These are phyloP conservation scores for Selaginella moellendorffii DNA, from an alignment of 75 land plant species.

Conservation along the genomic window DNA sequence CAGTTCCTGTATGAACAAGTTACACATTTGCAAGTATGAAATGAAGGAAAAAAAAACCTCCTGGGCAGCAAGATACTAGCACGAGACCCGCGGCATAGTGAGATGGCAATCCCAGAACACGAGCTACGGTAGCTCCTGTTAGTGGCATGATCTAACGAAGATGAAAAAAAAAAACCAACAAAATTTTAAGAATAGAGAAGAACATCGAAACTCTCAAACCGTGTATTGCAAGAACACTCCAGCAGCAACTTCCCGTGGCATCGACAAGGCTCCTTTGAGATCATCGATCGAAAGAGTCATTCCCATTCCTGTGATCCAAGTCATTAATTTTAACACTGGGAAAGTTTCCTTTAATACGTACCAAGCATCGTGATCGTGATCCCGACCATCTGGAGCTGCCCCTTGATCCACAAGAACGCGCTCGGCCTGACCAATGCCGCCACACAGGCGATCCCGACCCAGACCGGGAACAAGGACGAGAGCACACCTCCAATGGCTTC, in stretches of 20 bases:
- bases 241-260: constrained; percentile 61
- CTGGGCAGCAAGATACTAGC: constrained; percentile 81
- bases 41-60: constrained; percentile 35
- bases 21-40: neutral
- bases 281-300: constrained; percentile 88
- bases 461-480: constrained; percentile 67
- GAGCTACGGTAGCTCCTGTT: constrained; percentile 53
- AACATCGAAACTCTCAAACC: constrained; percentile 20
- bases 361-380: constrained; percentile 78
- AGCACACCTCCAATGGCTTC: constrained; percentile 34
- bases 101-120: constrained; percentile 50
- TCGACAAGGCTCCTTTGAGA: constrained; percentile 51
- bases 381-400: constrained; percentile 43
- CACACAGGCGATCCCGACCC: constrained; percentile 56
- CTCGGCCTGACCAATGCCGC: constrained; percentile 39
- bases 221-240: constrained; percentile 81
- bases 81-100: constrained; percentile 86
- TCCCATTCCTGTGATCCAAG: constrained; percentile 49
- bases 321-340: neutral
- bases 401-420: constrained; percentile 44
- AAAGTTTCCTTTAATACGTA: neutral
- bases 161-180: neutral
- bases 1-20: constrained; percentile 1
- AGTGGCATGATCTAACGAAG: constrained; percentile 66
- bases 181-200: neutral